Base-by-base conservation (phyloP, 805 yeast genomes). In the Suhomyces faveliae region DNA sequence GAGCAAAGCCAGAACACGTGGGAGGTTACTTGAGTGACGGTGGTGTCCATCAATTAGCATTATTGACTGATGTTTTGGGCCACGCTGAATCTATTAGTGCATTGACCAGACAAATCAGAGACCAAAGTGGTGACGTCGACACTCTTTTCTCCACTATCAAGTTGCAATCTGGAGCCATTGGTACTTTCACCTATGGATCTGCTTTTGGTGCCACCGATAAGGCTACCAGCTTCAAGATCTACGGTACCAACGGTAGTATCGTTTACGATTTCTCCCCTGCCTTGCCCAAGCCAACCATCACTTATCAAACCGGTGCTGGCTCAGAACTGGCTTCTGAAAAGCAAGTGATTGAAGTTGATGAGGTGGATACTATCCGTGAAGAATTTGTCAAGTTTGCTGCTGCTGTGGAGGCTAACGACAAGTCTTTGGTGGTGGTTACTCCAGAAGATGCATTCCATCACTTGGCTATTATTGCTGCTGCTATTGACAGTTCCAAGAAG, bases 1-100 rank as follows among this genome's bases (percentile, higher is more conserved):
- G 97, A 77, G 81, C 79, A 63, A 76, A 84, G 42, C 97, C 98
- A 25, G 84, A 89, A 66, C 97, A 92, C 63, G 79, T 90, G 55
- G 98, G 98, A 46, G 97, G 97, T 0, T 91, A 76, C 68, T 73
- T 92, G 58, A 84, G 92, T 49, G 98, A 92, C 61, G 97, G 97
- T 60, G 98, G 97, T 63, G 98, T 92, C 20, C 98, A 92, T 68
- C 97, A 91, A 67, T 72, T 91, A 64, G 96, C 96, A 2, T 71
- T 89, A 33, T 77, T 91, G 54, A 89, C 96, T 7, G 89, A 82
- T 50, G 82, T 89, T 15, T 73, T 92, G 46, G 97, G 98, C 45
- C 73, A 76, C 20, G 84, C 89, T 12, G 81, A 78, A 42, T 66
- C 83, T 5, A 81, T 91, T 33, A 79, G 88, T 46, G 97, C 90